These are phyloP conservation scores for Cyamopsis tetragonoloba DNA, from an alignment of 306 rosid genomes.

Conservation along the genomic window DNA sequence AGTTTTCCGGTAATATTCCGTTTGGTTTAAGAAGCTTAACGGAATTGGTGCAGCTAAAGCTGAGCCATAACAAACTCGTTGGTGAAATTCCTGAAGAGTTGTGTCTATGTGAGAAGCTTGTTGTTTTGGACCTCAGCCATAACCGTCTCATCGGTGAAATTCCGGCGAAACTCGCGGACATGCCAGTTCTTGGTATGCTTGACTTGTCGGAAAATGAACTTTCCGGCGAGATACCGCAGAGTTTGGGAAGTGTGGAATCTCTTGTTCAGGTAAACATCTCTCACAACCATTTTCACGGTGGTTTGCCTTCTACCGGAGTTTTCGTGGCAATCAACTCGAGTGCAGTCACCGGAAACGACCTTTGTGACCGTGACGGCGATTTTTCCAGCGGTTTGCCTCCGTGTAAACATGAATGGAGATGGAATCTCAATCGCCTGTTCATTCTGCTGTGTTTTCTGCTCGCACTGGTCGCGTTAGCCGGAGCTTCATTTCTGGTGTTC, in stretches of 20 bases:
- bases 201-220: slow-evolving; percentile 75
- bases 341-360: slow-evolving; percentile 67
- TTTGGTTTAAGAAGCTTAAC: slow-evolving; percentile 25
- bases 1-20: slow-evolving; percentile 51
- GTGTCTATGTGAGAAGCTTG: slow-evolving; percentile 58
- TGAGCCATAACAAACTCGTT: slow-evolving; percentile 56
- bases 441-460: slow-evolving; percentile 36
- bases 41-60: slow-evolving; percentile 54
- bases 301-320: slow-evolving; percentile 66
- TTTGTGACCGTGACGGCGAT: slow-evolving; percentile 45
- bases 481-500: slow-evolving; percentile 20
- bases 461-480: slow-evolving; percentile 27
- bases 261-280: slow-evolving; percentile 81
- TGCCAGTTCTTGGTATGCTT: slow-evolving; percentile 75
- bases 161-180: slow-evolving; percentile 42
- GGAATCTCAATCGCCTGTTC: slow-evolving; percentile 41
- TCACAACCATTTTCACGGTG: slow-evolving; percentile 67
- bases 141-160: slow-evolving; percentile 58
- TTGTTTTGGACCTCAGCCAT: slow-evolving; percentile 60
- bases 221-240: slow-evolving; percentile 65
- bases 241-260: slow-evolving; percentile 49
- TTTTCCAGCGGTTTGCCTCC: slow-evolving; percentile 49
- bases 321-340: slow-evolving; percentile 70
- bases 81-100: slow-evolving; percentile 59
- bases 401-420: slow-evolving; percentile 40